Base-by-base conservation (phyloP, 768 basidiomycete genomes). In the Neoboletus subvelutipes region DNA sequence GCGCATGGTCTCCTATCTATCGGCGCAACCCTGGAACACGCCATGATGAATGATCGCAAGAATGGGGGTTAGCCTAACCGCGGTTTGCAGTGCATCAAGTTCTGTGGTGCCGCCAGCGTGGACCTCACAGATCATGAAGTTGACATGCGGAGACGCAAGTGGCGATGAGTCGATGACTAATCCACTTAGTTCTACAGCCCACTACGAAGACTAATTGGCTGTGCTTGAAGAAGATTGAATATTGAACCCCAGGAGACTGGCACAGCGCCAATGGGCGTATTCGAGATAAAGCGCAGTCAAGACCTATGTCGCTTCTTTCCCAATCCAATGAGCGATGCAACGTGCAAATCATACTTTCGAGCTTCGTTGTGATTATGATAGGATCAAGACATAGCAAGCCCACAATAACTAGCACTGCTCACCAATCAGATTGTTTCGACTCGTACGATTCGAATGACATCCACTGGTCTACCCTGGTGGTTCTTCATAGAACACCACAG, bases 251-350 rank as follows among this genome's bases (percentile, higher is more conserved):
- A n/a, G n/a, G 28, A 45, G 31, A 31, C 43, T 39, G 15, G 33
- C 28, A 31, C 45, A 15, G 45, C 29, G 29, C 28, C n/a, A 5
- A 11, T 50, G 18, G 34, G 45, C 13, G 36, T 50, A 18, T 47
- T 26, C 47, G 26, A 17, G 45, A 54, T 51, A n/a, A 31, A 48
- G 51, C 64, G 55, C 52, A 50, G 59, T 12, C 50, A 54, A 49
- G 47, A 67, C 59, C 63, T 36, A 61, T 66, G 64, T 57, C 18
- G 18, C 60, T 67, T 67, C 67, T 67, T 22, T 43, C 31, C 56
- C 45, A 43, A 58, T 59, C 55, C 55, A 57, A 63, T 20, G 33
- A 43, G 52, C 52, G 51, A 57, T 49, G 31, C 55, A 57, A 31
- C 45, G 43, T 61, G 58, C 53, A 53, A 29, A 36, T 41, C 57